Base-by-base conservation (phyloP, 2,329 filamentous ascomycete genomes). In the Botrytis hyacinthi region DNA sequence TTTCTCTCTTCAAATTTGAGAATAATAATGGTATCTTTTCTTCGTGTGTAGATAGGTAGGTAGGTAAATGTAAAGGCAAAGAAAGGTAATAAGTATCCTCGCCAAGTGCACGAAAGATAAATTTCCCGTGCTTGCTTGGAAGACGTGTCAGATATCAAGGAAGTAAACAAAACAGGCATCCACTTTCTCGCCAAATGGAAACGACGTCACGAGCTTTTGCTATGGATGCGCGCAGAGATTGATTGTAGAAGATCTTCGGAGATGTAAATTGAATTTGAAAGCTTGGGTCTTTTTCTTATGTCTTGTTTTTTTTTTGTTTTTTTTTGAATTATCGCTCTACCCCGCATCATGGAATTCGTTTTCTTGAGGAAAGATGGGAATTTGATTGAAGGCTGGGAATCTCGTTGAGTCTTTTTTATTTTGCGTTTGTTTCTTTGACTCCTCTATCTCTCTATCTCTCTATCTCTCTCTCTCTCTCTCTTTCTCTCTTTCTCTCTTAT, bases 131-230 rank as follows among this genome's bases (percentile, higher is more conserved):
- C 37, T 40, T 10, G 37, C 10, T 54, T 5, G 46, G 12, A 57
- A 57, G 48, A 68, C 46, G 46, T 68, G 65, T 57, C 65, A 68
- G 26, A 18, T 40, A 54, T 40, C 46, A 54, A 54, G 46, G 20
- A 48, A 68, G 29, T 68, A 54, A 67, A 67, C 35, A 68, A 68
- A 68, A 42, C 35, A 48, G 65, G 14, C 42, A 57, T 26, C 65
- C 65, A 68, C 65, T 68, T 18, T 44, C 65, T 68, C 65, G 65
- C 65, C 65, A 68, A 68, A 54, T 22, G 29, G 16, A 68, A 68
- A 68, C 65, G 65, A 68, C 65, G 46, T 68, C 65, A 68, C 65
- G 65, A 68, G 65, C 65, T 40, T 54, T 54, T 48, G 26, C 22
- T 14, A 40, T 67, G 22, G 37, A 40, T 67, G 51, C 10, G 65